Evolutionary conservation across 1,284 basidiomycete genomes (phyloP).

Genomic region (Melampsora larici-populina): DNA sequence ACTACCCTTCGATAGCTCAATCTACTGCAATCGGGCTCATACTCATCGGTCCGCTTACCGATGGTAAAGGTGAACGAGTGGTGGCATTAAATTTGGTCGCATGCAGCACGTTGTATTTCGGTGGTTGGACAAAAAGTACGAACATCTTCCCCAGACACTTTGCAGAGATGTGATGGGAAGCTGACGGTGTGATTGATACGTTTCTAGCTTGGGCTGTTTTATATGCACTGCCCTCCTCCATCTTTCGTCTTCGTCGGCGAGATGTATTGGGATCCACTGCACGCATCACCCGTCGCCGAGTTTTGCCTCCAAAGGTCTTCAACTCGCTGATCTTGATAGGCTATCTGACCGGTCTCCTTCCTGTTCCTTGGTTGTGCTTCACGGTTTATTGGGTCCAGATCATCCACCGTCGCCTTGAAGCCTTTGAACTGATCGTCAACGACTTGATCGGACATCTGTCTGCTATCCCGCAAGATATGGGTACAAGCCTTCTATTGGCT

Average conservation of each 20-base stretch:
- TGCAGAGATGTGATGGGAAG: background rate
- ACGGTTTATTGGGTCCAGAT: constrained; percentile 39
- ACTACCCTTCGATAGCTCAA: constrained; percentile 10
- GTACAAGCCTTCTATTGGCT: constrained; percentile 7
- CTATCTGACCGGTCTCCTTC: constrained; percentile 28
- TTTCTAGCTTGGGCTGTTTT: constrained; percentile 37
- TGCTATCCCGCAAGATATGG: background rate
- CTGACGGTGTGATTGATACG: background rate
- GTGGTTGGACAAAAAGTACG: constrained; percentile 40
- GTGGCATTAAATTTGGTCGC: constrained; percentile 31
- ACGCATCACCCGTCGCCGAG: constrained; percentile 27
- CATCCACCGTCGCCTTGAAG: constrained; percentile 1
- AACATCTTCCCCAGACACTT: background rate
- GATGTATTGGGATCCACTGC: constrained; percentile 37
- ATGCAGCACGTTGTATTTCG: constrained; percentile 26
- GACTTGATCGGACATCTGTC: constrained; percentile 14
- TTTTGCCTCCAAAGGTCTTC: constrained; percentile 38
- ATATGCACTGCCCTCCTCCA: constrained; percentile 39
- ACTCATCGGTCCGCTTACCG: constrained; percentile 5
- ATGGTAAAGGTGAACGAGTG: constrained; percentile 1
- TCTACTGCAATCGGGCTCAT: constrained; percentile 31
- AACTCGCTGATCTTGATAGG: constrained; percentile 18
- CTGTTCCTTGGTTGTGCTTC: constrained; percentile 30
- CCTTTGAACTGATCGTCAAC: constrained; percentile 12
- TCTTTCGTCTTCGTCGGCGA: constrained; percentile 37